Conservation (phyloP, 163 green algal genomes). For the Chlamydomonas reinhardtii region DNA sequence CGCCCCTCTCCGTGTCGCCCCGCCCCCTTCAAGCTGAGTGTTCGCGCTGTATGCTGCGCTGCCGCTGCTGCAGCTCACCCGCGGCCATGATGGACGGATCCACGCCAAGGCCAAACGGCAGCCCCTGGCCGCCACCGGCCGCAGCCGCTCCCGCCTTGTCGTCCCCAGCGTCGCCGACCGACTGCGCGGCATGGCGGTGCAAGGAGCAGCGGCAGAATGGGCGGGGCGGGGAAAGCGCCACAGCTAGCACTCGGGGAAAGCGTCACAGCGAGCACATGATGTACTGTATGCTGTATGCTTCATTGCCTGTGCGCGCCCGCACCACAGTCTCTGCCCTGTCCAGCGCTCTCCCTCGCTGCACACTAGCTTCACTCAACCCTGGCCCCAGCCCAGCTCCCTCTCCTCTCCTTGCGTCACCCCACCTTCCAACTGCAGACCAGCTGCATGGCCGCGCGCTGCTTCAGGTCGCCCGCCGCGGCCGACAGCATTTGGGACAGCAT, state of each 20-base stretch:
- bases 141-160: not conserved
- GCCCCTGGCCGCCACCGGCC: not conserved
- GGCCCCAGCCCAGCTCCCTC: not conserved
- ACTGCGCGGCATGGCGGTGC: not conserved
- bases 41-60: no score
- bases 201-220: no score
- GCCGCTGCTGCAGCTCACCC: not conserved
- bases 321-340: no score
- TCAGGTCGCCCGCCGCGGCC: conserved; percentile 32
- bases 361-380: not conserved
- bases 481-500: conserved; percentile 41
- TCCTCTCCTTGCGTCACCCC: not conserved
- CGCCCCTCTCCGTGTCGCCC: no score
- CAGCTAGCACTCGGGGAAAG: no score
- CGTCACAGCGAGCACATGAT: no score
- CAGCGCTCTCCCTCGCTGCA: no score
- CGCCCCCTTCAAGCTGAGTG: no score
- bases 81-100: conserved; percentile 36
- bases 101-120: not conserved
- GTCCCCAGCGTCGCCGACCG: not conserved
- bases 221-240: no score
- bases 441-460: conserved; percentile 38
- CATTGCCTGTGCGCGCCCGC: no score
- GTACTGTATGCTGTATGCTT: no score
- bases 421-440: conserved; percentile 20